These are phyloP conservation scores for Onygenales sp. DNA, from an alignment of 2,329 filamentous ascomycete genomes.

Conservation along the genomic window DNA sequence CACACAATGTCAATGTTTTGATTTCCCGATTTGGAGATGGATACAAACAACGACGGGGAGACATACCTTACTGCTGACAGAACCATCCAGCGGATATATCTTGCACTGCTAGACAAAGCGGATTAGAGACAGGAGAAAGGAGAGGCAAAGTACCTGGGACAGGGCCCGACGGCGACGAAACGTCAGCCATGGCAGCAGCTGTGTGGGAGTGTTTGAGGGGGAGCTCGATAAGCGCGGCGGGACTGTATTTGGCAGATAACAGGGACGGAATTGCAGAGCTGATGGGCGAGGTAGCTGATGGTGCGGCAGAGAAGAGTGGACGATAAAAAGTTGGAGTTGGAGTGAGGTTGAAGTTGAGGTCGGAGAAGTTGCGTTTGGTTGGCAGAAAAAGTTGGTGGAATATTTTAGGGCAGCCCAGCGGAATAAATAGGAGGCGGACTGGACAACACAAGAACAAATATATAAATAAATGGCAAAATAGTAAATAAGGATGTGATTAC, in stretches of 20 bases:
- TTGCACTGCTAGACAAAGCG: not conserved
- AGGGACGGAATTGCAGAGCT: not conserved
- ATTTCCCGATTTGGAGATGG: not conserved
- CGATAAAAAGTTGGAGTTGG: not conserved
- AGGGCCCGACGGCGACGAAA: not conserved
- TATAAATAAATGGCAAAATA: not conserved
- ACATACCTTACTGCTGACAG: not conserved
- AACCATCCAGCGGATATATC: not conserved
- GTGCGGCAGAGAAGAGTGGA: not conserved
- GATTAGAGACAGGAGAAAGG: not conserved
- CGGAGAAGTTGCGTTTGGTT: not conserved
- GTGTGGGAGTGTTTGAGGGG: not conserved
- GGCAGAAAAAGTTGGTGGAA: not conserved
- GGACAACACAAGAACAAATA: not conserved
- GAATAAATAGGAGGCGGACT: not conserved
- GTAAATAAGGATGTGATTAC: no score
- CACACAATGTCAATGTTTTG: constrained; percentile 1
- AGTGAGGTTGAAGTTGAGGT: not conserved
- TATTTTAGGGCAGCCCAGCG: not conserved
- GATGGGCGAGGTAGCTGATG: not conserved
- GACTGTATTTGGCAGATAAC: not conserved
- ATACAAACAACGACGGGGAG: not conserved
- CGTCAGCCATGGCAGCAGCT: constrained; percentile 1
- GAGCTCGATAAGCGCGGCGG: not conserved
- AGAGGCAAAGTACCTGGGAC: not conserved